Percentiles rank a stretch among this genome's conserved stretches.
phyloP scores from a whole-genome alignment of 306 rosid species.

The Carpinus viminea region DNA sequence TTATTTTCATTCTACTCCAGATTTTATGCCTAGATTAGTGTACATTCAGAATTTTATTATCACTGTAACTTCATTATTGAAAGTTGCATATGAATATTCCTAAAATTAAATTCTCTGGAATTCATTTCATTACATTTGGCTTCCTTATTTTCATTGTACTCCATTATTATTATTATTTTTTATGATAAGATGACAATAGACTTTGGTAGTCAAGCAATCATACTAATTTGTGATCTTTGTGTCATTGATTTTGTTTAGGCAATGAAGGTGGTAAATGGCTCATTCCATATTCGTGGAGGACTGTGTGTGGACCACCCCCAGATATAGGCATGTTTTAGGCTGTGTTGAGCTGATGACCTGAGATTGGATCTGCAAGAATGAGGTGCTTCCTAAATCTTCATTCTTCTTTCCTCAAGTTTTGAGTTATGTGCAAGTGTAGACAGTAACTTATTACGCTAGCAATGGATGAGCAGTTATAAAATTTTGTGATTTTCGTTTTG shows the following conservation, averaged over 20 bases:
- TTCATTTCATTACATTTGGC: neutral
- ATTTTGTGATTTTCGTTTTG: neutral
- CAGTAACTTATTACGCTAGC: neutral
- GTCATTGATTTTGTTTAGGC: conserved; percentile 42
- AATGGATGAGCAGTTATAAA: neutral
- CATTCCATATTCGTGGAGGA: conserved; percentile 80
- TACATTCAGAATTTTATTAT: neutral
- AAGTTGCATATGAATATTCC: neutral
- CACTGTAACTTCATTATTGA: neutral
- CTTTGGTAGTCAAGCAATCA: neutral
- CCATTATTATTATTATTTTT: neutral
- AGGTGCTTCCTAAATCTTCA: neutral
- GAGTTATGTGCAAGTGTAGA: neutral
- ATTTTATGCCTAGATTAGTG: neutral
- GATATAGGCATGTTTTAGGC: conserved; percentile 73
- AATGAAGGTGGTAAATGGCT: conserved; percentile 54
- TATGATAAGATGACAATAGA: neutral
- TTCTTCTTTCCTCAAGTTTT: neutral
- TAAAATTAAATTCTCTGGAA: neutral
- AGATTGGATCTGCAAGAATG: neutral
- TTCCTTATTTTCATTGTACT: no score
- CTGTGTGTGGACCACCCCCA: conserved; percentile 82
- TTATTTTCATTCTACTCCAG: neutral
- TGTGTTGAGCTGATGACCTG: conserved; percentile 1
- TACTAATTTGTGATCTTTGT: conserved; percentile 4